Percentiles rank a stretch among this genome's conserved stretches.
These are phyloP conservation scores for Leccinum imitatum DNA, from an alignment of 768 basidiomycete genomes.

Conservation along the genomic window DNA sequence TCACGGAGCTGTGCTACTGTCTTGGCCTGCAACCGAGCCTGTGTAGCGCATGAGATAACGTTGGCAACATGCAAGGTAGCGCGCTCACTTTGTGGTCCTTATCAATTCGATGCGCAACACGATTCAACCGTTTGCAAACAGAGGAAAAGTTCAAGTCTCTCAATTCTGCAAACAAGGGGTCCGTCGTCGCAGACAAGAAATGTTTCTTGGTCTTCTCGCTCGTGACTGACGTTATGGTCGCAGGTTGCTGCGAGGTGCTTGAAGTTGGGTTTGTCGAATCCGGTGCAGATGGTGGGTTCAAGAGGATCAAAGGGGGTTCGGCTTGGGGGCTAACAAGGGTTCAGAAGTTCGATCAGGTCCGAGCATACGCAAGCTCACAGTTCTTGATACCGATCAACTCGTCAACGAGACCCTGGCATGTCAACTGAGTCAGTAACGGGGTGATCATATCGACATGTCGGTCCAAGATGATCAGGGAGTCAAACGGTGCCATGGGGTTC, in stretches of 20 bases:
- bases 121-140: constrained; percentile 79
- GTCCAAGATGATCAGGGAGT: constrained; percentile 87
- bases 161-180: constrained; percentile 79
- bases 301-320: constrained; percentile 69
- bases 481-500: constrained; percentile 61
- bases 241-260: constrained; percentile 42
- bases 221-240: constrained; percentile 51
- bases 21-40: constrained; percentile 88
- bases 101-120: constrained; percentile 80
- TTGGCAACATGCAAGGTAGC: background rate
- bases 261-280: constrained; percentile 33
- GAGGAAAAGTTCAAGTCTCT: constrained; percentile 91
- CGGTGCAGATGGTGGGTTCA: constrained; percentile 55
- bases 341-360: constrained; percentile 1
- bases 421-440: constrained; percentile 91
- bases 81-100: constrained; percentile 82
- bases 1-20: constrained; percentile 89
- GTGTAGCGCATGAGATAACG: constrained; percentile 6
- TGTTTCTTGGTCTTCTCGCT: constrained; percentile 91
- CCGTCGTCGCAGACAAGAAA: constrained; percentile 71
- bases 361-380: constrained; percentile 49
- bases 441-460: constrained; percentile 94
- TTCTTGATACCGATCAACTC: constrained; percentile 90
- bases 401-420: constrained; percentile 94
- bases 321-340: constrained; percentile 56